Evolutionary conservation across 805 yeast species (phyloP), one percentile per base, ranked within the genome.

Genomic region (Clavispora santaluciae): DNA sequence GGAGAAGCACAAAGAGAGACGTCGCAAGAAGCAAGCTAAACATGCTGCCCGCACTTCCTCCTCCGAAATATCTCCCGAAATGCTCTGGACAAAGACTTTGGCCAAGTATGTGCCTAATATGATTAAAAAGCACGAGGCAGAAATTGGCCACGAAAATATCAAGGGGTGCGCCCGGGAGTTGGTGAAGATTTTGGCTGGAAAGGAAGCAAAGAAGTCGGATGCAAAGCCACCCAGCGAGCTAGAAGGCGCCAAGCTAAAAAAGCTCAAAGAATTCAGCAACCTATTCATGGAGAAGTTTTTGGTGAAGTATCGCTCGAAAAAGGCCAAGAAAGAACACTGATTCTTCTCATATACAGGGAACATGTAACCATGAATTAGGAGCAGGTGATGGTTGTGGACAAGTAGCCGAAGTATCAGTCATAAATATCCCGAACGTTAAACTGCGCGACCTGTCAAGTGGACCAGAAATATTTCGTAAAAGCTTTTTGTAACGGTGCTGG

Each of bases 111-210:
- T 91, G 9, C 97, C 97, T 8, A 88, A 89, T 53, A 61, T 85
- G 55, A 70, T 90, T 40, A 79, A 80, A 48, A 78, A 76, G 49
- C 78, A 83, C 59, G 83, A 78, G 48, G 57, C 68, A 2, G 81
- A 79, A 40, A 68, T 91, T 17, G 89, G 88, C 4, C 80, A 78
- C 43, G 95, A 85, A 4, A 72, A 78, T 41, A 55, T 87, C 38
- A 91, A 90, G 62, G 73, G 73, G 28, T 83, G 89, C 61, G 86
- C 96, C 2, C 76, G 79, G 45, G 96, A 89, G 37, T 78, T 91
- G 42, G 88, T 83, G 5, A 75, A 79, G 47, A 63, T 69, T 0
- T 66, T 93, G 33, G 77, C 81, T 0, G 71, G 73, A 4, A 93
- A 91, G 58, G 97, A 88, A 59, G 36, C 74, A 42, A 74, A 72